A percentile compares a stretch with the other conserved stretches of the same genome.
Evolutionary conservation across 2,329 filamentous ascomycete species (phyloP).

Genomic region (Balansia obtecta): DNA sequence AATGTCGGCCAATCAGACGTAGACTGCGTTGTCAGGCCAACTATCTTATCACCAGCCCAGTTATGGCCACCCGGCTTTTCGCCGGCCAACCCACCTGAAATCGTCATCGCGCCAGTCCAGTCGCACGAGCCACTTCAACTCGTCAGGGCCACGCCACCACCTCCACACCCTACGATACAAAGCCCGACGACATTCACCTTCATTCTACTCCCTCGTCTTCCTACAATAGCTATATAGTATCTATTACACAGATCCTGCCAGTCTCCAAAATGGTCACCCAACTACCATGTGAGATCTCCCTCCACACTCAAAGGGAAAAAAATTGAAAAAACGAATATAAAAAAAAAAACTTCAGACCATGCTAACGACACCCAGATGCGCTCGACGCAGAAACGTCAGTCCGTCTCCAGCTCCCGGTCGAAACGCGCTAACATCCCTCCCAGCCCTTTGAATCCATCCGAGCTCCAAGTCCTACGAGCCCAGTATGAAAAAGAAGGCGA

Average conservation of each 20-base stretch:
- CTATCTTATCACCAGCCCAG: slow-evolving; percentile 4
- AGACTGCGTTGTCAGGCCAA: slow-evolving; percentile 6
- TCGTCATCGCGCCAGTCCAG: slow-evolving; percentile 4
- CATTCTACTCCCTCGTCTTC: not conserved
- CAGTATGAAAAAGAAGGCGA: slow-evolving; percentile 98
- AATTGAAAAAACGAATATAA: too few species aligned
- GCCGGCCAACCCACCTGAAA: not conserved
- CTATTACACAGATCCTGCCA: not conserved
- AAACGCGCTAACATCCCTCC: not conserved
- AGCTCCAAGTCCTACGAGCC: slow-evolving; percentile 81
- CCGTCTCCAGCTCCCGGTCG: not conserved
- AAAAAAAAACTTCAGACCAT: not conserved
- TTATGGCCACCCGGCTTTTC: slow-evolving; percentile 1
- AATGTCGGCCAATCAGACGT: not conserved
- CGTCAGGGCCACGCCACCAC: too few species aligned
- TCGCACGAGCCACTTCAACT: not conserved
- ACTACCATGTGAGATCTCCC: slow-evolving; percentile 32
- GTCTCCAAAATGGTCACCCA: slow-evolving; percentile 31
- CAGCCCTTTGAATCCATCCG: slow-evolving; percentile 79
- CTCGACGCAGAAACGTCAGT: slow-evolving; percentile 89
- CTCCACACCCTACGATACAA: not conserved
- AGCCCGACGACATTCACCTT: not conserved
- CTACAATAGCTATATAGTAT: not conserved
- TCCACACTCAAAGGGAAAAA: too few species aligned
- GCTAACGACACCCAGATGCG: slow-evolving; percentile 51